These are phyloP conservation scores for Isatis tinctoria DNA, from an alignment of 345 rosid species.

Conservation along the genomic window DNA sequence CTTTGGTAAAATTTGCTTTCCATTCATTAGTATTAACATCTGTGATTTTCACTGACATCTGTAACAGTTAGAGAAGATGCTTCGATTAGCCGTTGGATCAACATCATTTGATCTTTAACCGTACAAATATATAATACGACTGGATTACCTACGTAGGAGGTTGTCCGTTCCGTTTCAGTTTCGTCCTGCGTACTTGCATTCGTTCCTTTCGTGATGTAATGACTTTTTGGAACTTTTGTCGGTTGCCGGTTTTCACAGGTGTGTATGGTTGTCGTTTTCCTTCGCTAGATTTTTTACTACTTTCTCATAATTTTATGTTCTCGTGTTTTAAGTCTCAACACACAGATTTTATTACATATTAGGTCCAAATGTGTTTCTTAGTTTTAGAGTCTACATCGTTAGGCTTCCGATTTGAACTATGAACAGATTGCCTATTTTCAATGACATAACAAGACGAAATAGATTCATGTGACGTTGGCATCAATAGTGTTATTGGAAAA, in stretches of 20 bases:
- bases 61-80: background rate
- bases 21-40: too few species aligned
- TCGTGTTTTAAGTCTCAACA: background rate
- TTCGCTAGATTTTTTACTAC: background rate
- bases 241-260: slow-evolving; percentile 6
- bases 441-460: too few species aligned
- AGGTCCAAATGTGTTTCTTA: background rate
- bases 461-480: too few species aligned
- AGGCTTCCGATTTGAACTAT: too few species aligned
- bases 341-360: background rate
- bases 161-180: background rate
- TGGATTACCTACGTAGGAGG: slow-evolving; percentile 5
- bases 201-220: background rate
- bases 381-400: too few species aligned
- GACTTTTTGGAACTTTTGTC: background rate
- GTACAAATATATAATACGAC: background rate
- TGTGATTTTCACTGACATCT: background rate
- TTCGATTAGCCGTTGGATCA: slow-evolving; percentile 16
- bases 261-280: background rate
- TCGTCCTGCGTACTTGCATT: background rate
- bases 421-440: too few species aligned
- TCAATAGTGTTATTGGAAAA: too few species aligned
- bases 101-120: background rate
- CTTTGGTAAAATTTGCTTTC: background rate
- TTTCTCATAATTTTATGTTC: background rate